Percentiles rank a stretch among this genome's conserved stretches.
Conservation (phyloP, 1,284 basidiomycete genomes). For the Microbotryum saponariae region DNA sequence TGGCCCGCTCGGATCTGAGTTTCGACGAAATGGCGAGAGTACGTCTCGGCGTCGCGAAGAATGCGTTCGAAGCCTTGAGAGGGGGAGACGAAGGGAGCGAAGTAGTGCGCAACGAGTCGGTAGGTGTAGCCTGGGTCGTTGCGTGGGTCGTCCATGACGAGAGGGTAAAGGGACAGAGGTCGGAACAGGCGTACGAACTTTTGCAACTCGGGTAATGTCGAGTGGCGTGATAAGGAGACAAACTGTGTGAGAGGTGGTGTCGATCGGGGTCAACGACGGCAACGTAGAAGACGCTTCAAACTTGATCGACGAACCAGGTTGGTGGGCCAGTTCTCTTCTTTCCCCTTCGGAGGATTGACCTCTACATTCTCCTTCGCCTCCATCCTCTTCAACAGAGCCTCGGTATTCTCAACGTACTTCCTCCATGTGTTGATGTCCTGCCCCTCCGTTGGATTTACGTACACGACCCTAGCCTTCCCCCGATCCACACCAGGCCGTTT, state of each 20-base stretch:
- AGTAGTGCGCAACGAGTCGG: not conserved
- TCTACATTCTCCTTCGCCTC: conserved; percentile 36
- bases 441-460: conserved; percentile 68
- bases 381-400: conserved; percentile 42
- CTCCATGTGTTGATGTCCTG: conserved; percentile 37
- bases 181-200: conserved; percentile 68
- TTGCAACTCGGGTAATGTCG: conserved; percentile 72
- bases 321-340: conserved; percentile 42
- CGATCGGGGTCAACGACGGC: not conserved
- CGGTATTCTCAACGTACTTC: conserved; percentile 56
- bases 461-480: conserved; percentile 50
- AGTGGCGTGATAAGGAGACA: conserved; percentile 75
- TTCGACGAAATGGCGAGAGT: too few species aligned
- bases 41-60: too few species aligned
- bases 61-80: too few species aligned
- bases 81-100: too few species aligned
- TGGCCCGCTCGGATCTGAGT: too few species aligned
- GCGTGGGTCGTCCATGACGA: conserved; percentile 56
- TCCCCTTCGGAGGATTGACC: conserved; percentile 5
- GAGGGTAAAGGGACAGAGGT: conserved; percentile 65
- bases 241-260: conserved; percentile 48
- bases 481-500: conserved; percentile 8
- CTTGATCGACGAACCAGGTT: conserved; percentile 50
- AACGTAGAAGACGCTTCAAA: not conserved
- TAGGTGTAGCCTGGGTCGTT: not conserved